Evolutionary conservation across 2,329 filamentous ascomycete species (phyloP).

Genomic region (Xylaria multiplex): DNA sequence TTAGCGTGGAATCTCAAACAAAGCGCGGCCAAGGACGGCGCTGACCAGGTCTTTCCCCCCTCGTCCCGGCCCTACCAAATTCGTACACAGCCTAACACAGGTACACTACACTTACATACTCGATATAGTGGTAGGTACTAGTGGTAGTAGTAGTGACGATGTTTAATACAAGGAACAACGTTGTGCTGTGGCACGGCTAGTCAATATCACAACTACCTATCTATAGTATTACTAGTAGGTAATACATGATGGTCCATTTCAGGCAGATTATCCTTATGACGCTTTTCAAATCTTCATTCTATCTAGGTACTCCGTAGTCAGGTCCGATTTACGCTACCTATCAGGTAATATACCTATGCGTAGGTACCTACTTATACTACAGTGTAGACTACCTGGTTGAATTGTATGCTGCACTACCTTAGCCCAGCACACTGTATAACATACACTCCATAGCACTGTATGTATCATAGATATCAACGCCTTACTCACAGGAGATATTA

Average conservation of each 20-base stretch:
- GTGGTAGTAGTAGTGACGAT: neutral
- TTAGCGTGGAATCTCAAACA: conserved; percentile 34
- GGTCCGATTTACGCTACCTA: conserved; percentile 10
- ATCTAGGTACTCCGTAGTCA: neutral
- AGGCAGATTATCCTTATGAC: conserved; percentile 16
- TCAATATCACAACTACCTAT: conserved; percentile 10
- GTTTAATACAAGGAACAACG: conserved; percentile 8
- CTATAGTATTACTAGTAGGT: too few relatives aligned
- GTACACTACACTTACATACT: too few relatives aligned
- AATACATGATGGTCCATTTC: conserved; percentile 14
- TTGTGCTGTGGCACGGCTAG: conserved; percentile 17
- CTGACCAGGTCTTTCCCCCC: conserved; percentile 13
- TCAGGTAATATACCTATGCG: too few relatives aligned
- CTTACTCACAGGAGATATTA: too few relatives aligned
- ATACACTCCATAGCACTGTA: too few relatives aligned
- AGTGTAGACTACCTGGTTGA: neutral
- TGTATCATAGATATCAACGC: too few relatives aligned
- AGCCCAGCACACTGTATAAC: neutral
- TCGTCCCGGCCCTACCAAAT: conserved; percentile 25
- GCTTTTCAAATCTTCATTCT: conserved; percentile 15
- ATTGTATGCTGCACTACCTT: neutral
- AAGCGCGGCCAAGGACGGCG: conserved; percentile 18
- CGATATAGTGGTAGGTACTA: neutral
- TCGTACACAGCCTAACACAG: neutral
- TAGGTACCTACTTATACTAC: neutral